A percentile compares a stretch with the other conserved stretches of the same genome.
These are phyloP conservation scores for Cutaneotrichosporon cavernicola DNA, from an alignment of 1,284 basidiomycete species.

Conservation along the genomic window DNA sequence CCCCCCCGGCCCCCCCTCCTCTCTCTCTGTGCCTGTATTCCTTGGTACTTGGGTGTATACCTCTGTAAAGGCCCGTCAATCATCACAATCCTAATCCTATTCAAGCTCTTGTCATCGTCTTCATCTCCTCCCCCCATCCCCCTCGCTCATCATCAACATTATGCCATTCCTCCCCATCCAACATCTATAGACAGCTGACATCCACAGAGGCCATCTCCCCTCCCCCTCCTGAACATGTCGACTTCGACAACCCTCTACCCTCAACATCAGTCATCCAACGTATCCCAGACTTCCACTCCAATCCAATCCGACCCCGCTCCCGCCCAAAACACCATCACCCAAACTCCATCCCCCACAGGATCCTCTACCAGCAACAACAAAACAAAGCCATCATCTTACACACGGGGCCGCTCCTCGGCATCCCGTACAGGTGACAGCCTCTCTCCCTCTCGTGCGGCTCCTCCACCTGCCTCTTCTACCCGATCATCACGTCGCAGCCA, in stretches of 20 bases:
- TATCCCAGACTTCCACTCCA: conserved; percentile 4
- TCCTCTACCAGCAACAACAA: not conserved
- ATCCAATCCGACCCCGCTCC: not conserved
- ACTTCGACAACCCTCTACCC: conserved; percentile 4
- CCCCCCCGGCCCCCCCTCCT: not conserved
- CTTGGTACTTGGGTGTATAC: too few species aligned
- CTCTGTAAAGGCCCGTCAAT: not conserved
- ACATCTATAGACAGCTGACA: conserved; percentile 5
- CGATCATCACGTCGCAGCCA: conserved; percentile 20
- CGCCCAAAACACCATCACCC: conserved; percentile 8
- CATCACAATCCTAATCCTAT: not conserved
- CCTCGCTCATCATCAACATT: not conserved
- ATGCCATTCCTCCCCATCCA: conserved; percentile 2
- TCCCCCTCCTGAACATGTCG: conserved; percentile 14
- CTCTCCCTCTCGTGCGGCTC: conserved; percentile 21
- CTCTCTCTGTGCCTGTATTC: too few species aligned
- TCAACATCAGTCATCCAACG: conserved; percentile 1
- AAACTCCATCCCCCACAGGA: not conserved
- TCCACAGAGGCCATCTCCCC: conserved; percentile 26
- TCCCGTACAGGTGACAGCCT: conserved; percentile 11
- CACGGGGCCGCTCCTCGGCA: conserved; percentile 16
- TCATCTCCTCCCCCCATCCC: not conserved
- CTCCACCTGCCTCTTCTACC: conserved; percentile 10
- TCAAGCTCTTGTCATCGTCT: not conserved
- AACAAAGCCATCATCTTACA: conserved; percentile 3